Conservation (phyloP, 176 grass and related monocot genomes). For the Saccharum officinarum region DNA sequence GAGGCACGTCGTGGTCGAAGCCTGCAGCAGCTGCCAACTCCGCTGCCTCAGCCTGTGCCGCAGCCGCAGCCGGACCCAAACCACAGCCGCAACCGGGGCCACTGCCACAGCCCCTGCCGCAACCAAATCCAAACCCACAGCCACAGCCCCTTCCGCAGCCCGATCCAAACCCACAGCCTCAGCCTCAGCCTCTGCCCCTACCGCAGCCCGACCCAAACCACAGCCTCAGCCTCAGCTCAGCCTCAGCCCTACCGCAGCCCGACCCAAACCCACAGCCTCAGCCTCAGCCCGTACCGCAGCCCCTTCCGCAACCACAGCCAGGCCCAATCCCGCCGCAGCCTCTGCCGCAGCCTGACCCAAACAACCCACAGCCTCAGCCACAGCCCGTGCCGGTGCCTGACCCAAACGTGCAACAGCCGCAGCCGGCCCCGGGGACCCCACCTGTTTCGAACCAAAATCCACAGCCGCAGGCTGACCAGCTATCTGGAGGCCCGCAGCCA, state of each 20-base stretch:
- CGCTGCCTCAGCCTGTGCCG: not conserved
- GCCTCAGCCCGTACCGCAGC: no score
- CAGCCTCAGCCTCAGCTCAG: not conserved
- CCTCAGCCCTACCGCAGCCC: not conserved
- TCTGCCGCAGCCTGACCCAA: no score
- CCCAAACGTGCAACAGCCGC: no score
- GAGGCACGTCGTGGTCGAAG: not conserved
- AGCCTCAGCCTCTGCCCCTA: not conserved
- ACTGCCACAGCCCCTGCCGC: not conserved
- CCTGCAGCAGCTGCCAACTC: not conserved
- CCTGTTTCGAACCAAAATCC: no score
- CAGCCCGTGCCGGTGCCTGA: no score
- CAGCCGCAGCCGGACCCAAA: not conserved
- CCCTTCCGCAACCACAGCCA: not conserved
- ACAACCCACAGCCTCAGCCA: no score
- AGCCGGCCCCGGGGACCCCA: no score
- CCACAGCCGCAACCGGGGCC: not conserved
- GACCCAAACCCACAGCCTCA: no score
- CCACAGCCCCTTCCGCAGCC: not conserved
- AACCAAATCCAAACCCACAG: accelerated
- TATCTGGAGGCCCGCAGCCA: no score
- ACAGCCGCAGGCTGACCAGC: no score
- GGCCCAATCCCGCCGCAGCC: not conserved
- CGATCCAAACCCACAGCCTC: no score
- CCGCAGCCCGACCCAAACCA: not conserved